Conservation (phyloP, 1,284 basidiomycete genomes). For the Rhodotorula sp. region DNA sequence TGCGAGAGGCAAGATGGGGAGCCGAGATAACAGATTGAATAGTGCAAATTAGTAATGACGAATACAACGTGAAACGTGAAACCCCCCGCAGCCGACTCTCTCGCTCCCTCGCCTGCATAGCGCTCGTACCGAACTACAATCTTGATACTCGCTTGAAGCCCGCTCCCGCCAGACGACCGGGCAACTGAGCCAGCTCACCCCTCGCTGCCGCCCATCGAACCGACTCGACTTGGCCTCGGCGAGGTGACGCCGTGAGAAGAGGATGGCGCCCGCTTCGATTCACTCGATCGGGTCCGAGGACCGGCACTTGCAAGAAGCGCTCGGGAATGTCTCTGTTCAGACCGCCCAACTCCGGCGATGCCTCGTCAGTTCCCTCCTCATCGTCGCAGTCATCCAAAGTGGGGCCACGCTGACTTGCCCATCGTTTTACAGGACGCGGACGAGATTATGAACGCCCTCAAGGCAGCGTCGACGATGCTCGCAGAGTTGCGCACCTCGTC, state of each 20-base stretch:
- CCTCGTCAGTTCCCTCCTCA: constrained; percentile 21
- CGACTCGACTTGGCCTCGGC: constrained; percentile 1
- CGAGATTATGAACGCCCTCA: constrained; percentile 94
- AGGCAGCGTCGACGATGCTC: constrained; percentile 91
- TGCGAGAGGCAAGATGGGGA: too few relatives aligned
- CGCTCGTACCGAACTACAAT: not conserved
- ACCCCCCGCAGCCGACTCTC: too few relatives aligned
- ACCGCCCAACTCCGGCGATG: constrained; percentile 27
- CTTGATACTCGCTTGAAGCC: too few relatives aligned
- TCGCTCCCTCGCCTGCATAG: not conserved
- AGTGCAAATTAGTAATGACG: too few relatives aligned
- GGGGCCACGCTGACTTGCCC: not conserved
- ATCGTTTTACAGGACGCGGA: constrained; percentile 67
- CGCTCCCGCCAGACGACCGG: too few relatives aligned
- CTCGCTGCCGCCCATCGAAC: not conserved
- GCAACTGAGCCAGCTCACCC: too few relatives aligned
- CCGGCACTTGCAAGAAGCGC: constrained; percentile 41
- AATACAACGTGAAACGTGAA: too few relatives aligned
- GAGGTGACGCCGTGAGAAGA: too few relatives aligned
- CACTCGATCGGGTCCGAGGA: constrained; percentile 19
- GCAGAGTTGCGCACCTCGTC: constrained; percentile 88
- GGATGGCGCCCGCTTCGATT: constrained; percentile 14
- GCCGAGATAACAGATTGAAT: too few relatives aligned
- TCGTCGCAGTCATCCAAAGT: not conserved
- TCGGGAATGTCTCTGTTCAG: constrained; percentile 38